Evolutionary conservation across 176 grass and related monocot species (phyloP).

Genomic region (Juncus effusus): DNA sequence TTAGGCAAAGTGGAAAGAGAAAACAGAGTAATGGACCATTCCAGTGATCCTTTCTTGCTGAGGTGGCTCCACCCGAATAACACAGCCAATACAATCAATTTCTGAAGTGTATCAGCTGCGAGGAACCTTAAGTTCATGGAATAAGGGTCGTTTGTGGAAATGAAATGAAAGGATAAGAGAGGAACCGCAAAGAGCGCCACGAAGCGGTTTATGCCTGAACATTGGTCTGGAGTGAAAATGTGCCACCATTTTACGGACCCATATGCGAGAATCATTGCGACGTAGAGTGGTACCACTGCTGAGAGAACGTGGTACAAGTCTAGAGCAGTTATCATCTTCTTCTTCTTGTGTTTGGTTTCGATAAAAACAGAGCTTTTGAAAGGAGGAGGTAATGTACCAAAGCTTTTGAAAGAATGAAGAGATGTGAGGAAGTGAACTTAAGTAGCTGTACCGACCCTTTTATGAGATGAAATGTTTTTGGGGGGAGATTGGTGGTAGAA

Average conservation of each 20-base stretch:
- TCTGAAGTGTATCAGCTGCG: constrained; percentile 69
- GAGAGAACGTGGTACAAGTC: constrained; percentile 72
- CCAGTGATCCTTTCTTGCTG: constrained; percentile 34
- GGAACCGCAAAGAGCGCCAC: constrained; percentile 73
- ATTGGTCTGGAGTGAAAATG: constrained; percentile 66
- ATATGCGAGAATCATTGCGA: constrained; percentile 73
- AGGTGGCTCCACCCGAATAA: constrained; percentile 42
- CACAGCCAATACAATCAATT: constrained; percentile 42
- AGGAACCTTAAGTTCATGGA: constrained; percentile 67
- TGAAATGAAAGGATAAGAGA: constrained; percentile 73
- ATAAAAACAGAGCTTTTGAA: not conserved
- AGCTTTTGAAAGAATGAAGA: not conserved
- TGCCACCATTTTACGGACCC: constrained; percentile 73
- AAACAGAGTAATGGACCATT: constrained; percentile 80
- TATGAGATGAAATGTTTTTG: not conserved
- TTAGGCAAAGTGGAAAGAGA: constrained; percentile 66
- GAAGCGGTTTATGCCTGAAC: constrained; percentile 79
- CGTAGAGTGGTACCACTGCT: constrained; percentile 67
- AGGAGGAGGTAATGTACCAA: not conserved
- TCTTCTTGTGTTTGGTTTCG: too few species aligned
- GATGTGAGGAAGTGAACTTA: not conserved
- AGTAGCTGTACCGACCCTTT: not conserved
- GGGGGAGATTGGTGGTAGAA: not conserved
- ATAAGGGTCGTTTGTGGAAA: constrained; percentile 63
- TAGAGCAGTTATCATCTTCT: constrained; percentile 44